Evolutionary conservation across 2,329 filamentous ascomycete species (phyloP), one percentile per base, ranked within the genome.

Genomic region (Apiospora phragmitis): DNA sequence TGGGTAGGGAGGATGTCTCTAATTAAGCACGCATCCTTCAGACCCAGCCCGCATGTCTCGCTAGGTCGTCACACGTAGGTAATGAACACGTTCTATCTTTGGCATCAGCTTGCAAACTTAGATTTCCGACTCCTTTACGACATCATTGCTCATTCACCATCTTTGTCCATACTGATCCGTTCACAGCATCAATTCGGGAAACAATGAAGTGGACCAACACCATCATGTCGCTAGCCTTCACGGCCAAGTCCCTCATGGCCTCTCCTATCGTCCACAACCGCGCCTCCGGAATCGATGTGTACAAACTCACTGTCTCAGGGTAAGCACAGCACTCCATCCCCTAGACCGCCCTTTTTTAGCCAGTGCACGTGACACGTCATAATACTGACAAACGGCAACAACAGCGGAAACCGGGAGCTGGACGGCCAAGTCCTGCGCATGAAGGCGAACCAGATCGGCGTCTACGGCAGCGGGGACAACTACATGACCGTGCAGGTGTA

Each of bases 401-500:
- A 70, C 65, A 71, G 73, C 5, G 71, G 67, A 12, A 73, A 75
- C 42, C 47, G 71, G 29, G 73, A 75, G 3, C 72, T 84, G 65
- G 72, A 83, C 74, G 79, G 77, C 49, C 75, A 75, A 51, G 79
- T 79, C 73, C 77, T 84, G 21, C 73, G 76, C 32, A 47, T 78
- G 62, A 74, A 76, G 69, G 74, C 75, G 71, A 75, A 74, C 70
- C 74, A 72, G 18, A 73, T 84, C 16, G 81, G 81, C 68, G 69
- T 83, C 69, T 80, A 76, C 74, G 68, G 72, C 6, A 71, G 68
- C 43, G 55, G 55, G 18, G 68, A 74, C 38, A 71, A 76, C 24
- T 24, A 69, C 68, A 35, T 70, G 8, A 68, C 76, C 2, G 62
- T 80, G 55, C 68, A 72, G 42, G 78, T 83, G 72, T 81, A 80